Evolutionary conservation across 179 eudicot species (phyloP), one percentile per base, ranked within the genome.

Genomic region (Sideroxylon spinosum): DNA sequence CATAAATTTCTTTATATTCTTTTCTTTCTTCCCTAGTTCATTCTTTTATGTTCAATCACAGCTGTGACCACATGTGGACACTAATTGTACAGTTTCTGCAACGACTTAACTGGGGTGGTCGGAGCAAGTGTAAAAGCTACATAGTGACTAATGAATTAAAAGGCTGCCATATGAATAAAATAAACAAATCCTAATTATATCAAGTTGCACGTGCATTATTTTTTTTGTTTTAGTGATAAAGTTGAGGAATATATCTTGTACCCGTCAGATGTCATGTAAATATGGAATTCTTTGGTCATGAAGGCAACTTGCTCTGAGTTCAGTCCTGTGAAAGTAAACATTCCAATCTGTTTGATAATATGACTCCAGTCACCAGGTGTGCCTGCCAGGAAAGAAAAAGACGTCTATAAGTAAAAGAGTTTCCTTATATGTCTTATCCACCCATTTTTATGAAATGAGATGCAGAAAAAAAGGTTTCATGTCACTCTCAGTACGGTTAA

Each of bases 361-460:
- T 95, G 98, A 84, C 93, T 95, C 97, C 98, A 95, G 82, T 95
- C 98, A 64, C 98, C 98, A 71, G 98, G 98, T 71, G 97, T 95
- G 81, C 97, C 98, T 95, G 89, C 64, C 62, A n/a, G 29, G 37
- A 76, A 71, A 50, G 13, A 7, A 76, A 62, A 50, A 10, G 53
- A 57, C 0, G 37, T 9, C 9, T 0, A 14, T 28, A 37, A 37
- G 22, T 62, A 73, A 28, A 48, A 14, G 44, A 16, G 0, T 44
- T 60, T 12, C 4, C 22, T 10, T 3, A 68, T 13, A 75, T 63
- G 7, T 44, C 1, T 74, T 37, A 37, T 37, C 52, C 1, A 48
- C 25, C 28, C 55, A n/a, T 6, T n/a, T 56, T 37, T 37, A 37
- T 37, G 44, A 37, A 37, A 37, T 37, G 6, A 37, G 44, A 37